Conservation (phyloP, 805 yeast species). For the Cyberlindnera bimundalis region DNA sequence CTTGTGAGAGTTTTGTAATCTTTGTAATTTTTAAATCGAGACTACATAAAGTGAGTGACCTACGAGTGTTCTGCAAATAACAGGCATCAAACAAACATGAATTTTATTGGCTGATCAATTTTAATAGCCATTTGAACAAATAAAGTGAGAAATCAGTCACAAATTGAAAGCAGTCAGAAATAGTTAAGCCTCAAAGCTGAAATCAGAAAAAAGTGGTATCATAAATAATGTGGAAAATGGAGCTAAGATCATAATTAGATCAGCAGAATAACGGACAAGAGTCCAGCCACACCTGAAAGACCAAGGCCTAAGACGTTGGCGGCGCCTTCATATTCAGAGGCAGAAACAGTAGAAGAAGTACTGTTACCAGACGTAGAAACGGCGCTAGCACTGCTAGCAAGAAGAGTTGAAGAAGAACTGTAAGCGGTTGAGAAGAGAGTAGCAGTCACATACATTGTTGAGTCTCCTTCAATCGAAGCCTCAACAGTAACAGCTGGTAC, state of each 20-base stretch:
- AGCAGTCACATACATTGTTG: conserved; percentile 1
- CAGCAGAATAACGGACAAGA: conserved; percentile 1
- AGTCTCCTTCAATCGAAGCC: not conserved
- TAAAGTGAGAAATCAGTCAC: too few species aligned
- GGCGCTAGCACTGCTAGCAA: too few species aligned
- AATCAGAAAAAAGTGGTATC: too few species aligned
- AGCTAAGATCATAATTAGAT: not conserved
- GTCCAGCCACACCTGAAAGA: conserved; percentile 2
- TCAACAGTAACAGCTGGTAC: not conserved
- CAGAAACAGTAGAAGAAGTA: conserved; percentile 23
- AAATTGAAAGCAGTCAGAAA: too few species aligned
- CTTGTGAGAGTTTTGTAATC: too few species aligned
- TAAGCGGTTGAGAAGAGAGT: conserved; percentile 2
- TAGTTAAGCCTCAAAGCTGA: too few species aligned
- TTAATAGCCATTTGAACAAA: too few species aligned
- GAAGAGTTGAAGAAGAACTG: conserved; percentile 1
- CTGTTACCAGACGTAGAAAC: conserved; percentile 7
- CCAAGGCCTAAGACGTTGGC: conserved; percentile 6
- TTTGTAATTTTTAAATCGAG: too few species aligned
- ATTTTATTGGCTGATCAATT: too few species aligned
- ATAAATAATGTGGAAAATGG: not conserved
- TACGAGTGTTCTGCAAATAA: too few species aligned
- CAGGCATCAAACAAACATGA: too few species aligned
- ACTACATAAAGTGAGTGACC: too few species aligned
- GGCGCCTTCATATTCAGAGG: conserved; percentile 9